Evolutionary conservation across 176 grass and related monocot genomes (phyloP).

Genomic region (Oryza glumipatula): DNA sequence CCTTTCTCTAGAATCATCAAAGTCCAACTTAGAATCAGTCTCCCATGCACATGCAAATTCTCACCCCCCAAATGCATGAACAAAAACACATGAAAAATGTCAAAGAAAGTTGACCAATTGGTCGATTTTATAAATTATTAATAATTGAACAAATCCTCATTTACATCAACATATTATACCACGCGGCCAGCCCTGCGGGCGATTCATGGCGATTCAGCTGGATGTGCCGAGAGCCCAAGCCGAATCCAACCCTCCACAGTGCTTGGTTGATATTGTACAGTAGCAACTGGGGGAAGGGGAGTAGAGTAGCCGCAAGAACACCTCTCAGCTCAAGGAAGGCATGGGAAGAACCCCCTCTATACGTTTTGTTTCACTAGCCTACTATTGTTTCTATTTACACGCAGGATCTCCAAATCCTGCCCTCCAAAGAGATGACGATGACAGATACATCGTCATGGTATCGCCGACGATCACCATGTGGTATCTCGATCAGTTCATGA

Average conservation of each 20-base stretch:
- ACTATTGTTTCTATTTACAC: slow-evolving; percentile 77
- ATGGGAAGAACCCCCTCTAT: slow-evolving; percentile 49
- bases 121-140: slow-evolving; percentile 46
- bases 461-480: slow-evolving; percentile 82
- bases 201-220: slow-evolving; percentile 36
- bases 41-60: slow-evolving; percentile 16
- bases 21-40: slow-evolving; percentile 50
- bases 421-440: slow-evolving; percentile 95
- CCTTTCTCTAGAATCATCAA: slow-evolving; percentile 15
- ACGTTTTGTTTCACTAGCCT: slow-evolving; percentile 54
- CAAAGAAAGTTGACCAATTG: slow-evolving; percentile 62
- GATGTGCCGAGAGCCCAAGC: slow-evolving; percentile 30
- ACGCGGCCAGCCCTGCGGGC: neutral
- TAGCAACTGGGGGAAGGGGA: slow-evolving; percentile 35
- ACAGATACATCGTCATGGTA: slow-evolving; percentile 94
- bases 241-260: slow-evolving; percentile 6
- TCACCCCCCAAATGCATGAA: neutral
- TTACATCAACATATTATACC: slow-evolving; percentile 39
- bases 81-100: slow-evolving; percentile 24
- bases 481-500: slow-evolving; percentile 88
- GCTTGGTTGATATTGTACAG: slow-evolving; percentile 51
- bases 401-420: slow-evolving; percentile 92
- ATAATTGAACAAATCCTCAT: slow-evolving; percentile 58
- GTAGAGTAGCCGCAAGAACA: slow-evolving; percentile 43
- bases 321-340: neutral